A percentile compares a stretch with the other conserved stretches of the same genome.
Conservation (phyloP, 768 basidiomycete genomes). For the Boletus sp. region DNA sequence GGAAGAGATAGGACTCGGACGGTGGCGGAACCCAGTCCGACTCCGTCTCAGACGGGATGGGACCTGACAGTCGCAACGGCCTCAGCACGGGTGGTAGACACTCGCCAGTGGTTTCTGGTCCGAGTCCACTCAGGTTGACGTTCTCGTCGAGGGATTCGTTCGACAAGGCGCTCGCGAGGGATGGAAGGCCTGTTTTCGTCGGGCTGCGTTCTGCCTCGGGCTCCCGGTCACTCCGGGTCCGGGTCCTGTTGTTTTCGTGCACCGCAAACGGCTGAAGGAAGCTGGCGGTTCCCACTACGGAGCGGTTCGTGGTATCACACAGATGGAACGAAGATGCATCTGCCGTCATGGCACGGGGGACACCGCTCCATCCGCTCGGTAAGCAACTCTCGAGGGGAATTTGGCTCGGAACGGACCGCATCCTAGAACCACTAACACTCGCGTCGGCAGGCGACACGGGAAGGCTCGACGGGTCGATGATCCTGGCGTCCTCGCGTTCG, state of each 20-base stretch:
- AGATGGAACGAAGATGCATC: not conserved
- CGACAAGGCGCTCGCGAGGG: constrained; percentile 17
- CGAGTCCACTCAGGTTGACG: constrained; percentile 6
- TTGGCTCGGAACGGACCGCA: not conserved
- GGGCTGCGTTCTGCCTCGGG: not conserved
- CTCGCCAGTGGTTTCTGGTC: not conserved
- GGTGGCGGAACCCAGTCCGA: not conserved
- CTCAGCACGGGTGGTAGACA: constrained; percentile 21
- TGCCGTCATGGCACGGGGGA: not conserved
- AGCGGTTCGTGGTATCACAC: not conserved
- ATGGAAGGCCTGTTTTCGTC: constrained; percentile 7
- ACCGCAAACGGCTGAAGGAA: not conserved
- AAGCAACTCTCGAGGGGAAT: not conserved
- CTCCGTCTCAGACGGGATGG: not conserved
- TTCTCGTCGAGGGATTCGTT: constrained; percentile 16
- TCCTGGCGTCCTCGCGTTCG: not conserved
- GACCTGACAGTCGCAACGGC: constrained; percentile 18
- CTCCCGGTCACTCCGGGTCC: not conserved
- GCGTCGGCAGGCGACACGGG: not conserved
- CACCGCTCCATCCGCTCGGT: not conserved
- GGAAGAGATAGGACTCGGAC: constrained; percentile 3
- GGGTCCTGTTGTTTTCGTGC: not conserved
- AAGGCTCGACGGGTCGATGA: not conserved
- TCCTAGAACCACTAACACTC: not conserved
- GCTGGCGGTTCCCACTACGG: not conserved